Conservation (phyloP, 2,329 filamentous ascomycete species). For the Alternaria gansuensis region DNA sequence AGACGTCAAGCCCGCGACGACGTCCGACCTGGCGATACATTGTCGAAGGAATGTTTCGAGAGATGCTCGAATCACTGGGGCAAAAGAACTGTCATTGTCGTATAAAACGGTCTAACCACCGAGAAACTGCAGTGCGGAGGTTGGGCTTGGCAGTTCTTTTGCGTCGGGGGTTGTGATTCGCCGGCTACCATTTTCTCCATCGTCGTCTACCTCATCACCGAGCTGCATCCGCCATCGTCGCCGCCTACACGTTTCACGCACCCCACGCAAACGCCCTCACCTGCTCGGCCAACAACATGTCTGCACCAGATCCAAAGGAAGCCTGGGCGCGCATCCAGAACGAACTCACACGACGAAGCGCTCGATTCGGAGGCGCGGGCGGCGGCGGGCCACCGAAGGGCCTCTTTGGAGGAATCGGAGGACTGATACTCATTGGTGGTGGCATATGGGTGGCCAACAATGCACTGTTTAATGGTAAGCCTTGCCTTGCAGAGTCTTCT, state of each 20-base stretch:
- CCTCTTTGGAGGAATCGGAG: constrained; percentile 64
- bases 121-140: constrained; percentile 23
- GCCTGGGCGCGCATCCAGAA: constrained; percentile 72
- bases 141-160: constrained; percentile 32
- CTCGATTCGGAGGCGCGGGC: constrained; percentile 60
- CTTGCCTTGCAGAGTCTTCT: not conserved
- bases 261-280: constrained; percentile 39
- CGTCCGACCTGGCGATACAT: not conserved
- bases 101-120: not conserved
- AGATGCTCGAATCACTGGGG: not conserved
- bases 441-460: constrained; percentile 67
- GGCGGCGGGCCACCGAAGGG: constrained; percentile 60
- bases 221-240: constrained; percentile 29
- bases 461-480: constrained; percentile 72
- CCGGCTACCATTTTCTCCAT: constrained; percentile 41
- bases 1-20: constrained; percentile 19
- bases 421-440: constrained; percentile 64
- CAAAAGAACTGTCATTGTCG: not conserved
- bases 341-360: constrained; percentile 61
- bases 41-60: constrained; percentile 5
- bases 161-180: constrained; percentile 38
- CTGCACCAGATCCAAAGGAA: constrained; percentile 67
- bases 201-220: constrained; percentile 43
- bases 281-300: constrained; percentile 36
- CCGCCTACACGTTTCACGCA: constrained; percentile 45